Evolutionary conservation across 495 filamentous ascomycete genomes (phyloP), one percentile per base, ranked within the genome.

Genomic region (Talaromyces trachyspermus): DNA sequence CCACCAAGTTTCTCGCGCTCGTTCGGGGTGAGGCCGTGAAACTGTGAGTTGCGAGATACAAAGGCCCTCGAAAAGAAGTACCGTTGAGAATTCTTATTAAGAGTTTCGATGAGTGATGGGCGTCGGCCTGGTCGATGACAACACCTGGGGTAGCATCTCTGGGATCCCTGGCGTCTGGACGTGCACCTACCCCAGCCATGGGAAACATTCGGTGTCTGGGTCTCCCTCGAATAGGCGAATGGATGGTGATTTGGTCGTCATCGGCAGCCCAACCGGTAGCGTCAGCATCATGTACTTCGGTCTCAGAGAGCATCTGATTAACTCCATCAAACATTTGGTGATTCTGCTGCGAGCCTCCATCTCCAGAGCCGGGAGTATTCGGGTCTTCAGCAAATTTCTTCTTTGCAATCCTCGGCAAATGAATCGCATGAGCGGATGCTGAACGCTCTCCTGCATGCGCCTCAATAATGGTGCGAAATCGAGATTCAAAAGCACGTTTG

Each of bases 1-100:
- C 88, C 88, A 19, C 86, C 87, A 4, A 95, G 75, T 46, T 74
- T 66, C 46, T 86, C 81, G 9, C 86, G 76, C 56, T 95, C 85
- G 15, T 75, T 74, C 4, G 71, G 65, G 3, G 77, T 79, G 11
- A 95, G 65, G 25, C 76, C 76, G 56, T 84, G 74, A 57, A 92
- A 89, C 50, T 84, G 81, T 9, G 79, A 81, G 61, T 91, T 91
- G 14, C 85, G 74, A 2, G 81, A 79, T 15, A 84, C 69, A 30
- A 66, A 53, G 8, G 69, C 76, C 23, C 66, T 67, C 2, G 66
- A 68, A 2, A 57, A 49, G 35, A 76, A 69, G 33, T 64, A 66
- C 40, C 65, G 69, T 29, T 67, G 64, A 11, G 60, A 60, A 19
- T 55, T 60, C 20, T 52, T 57, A 7, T 62, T 29, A 17, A 63